Conservation (phyloP, 441 rosid species). For the Gossypium schwendimanii region DNA sequence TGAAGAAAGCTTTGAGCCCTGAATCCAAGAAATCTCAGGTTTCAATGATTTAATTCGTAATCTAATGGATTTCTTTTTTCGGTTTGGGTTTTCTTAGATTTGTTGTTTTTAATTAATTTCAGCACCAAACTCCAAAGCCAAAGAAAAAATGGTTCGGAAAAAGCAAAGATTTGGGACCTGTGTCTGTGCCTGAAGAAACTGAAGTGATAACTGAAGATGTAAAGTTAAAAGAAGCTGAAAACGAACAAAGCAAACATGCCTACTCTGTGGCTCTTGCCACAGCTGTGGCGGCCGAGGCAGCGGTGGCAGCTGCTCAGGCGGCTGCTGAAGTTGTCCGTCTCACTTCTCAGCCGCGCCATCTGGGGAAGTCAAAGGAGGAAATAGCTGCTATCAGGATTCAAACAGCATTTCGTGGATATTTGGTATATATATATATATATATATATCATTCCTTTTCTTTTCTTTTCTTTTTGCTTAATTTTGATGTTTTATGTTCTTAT, state of each 20-base stretch:
- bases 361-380: conserved; percentile 72
- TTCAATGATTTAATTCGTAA: background rate
- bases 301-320: conserved; percentile 88
- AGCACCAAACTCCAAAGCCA: conserved; percentile 40
- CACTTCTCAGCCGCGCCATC: conserved; percentile 39
- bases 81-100: background rate
- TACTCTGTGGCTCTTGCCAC: conserved; percentile 78
- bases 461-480: background rate
- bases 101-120: background rate
- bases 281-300: conserved; percentile 80
- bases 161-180: conserved; percentile 20
- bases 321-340: conserved; percentile 90
- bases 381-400: conserved; percentile 79
- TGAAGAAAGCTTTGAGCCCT: conserved; percentile 66
- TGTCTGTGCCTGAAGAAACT: conserved; percentile 25
- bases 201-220: background rate
- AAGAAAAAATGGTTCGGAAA: conserved; percentile 51
- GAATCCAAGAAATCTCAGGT: conserved; percentile 43
- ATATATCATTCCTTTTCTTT: background rate
- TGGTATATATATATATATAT: conserved; percentile 32
- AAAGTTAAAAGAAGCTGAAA: conserved; percentile 36
- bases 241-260: conserved; percentile 67
- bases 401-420: conserved; percentile 74
- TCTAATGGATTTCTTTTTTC: conserved; percentile 2
- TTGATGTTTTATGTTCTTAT: background rate